Base-by-base conservation (phyloP, 2,329 filamentous ascomycete genomes). In the Corinectria fuckeliana region DNA sequence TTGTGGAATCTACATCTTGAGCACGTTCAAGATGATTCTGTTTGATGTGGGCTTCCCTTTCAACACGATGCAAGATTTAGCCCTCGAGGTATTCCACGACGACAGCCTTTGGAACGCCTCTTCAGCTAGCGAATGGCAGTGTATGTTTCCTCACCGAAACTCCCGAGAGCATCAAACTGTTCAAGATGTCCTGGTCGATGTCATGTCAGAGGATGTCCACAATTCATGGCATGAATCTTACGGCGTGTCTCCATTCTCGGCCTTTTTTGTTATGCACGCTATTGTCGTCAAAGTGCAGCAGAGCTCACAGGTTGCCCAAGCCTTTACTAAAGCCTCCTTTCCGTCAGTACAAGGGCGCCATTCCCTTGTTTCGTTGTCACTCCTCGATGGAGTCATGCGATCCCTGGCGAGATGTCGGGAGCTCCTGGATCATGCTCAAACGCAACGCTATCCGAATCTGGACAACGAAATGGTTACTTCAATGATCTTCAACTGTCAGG, bases 261-360 rank as follows among this genome's bases (percentile, higher is more conserved):
- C n/a, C 18, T 41, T 54, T 4, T 11, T 63, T 7, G 14, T 61
- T 11, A 60, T 55, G 47, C 54, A 61, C n/a, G 57, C 48, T 1
- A 41, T 63, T 4, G 61, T 63, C 6, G 54, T 61, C 1, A 50
- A 63, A 2, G 58, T 58, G 57, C 58, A 57, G 57, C 61, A 63
- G 28, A 50, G 49, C n/a, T n/a, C n/a, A n/a, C n/a, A n/a, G n/a
- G n/a, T n/a, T n/a, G n/a, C n/a, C n/a, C n/a, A n/a, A n/a, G n/a
- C n/a, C n/a, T n/a, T n/a, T n/a, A n/a, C n/a, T n/a, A n/a, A n/a
- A n/a, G n/a, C n/a, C n/a, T n/a, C n/a, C n/a, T n/a, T n/a, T n/a
- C n/a, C n/a, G n/a, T n/a, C n/a, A n/a, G n/a, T n/a, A n/a, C n/a
- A n/a, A n/a, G n/a, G n/a, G n/a, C n/a, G n/a, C n/a, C n/a, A n/a